Evolutionary conservation across 148 eudicot species (phyloP).

Genomic region (Bassia scoparia): DNA sequence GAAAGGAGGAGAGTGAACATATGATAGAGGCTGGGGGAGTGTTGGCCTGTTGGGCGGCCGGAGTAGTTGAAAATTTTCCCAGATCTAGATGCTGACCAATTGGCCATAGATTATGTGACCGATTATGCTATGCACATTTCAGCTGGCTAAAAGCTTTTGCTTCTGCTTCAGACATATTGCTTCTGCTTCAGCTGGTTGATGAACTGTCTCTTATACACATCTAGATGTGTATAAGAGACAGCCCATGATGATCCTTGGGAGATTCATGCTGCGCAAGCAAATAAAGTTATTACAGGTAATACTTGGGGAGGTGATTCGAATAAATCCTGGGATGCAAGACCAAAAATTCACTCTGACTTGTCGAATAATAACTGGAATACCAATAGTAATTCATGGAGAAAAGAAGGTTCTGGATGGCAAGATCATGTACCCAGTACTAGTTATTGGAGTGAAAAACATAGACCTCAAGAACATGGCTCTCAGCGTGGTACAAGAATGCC

Average conservation of each 20-base stretch:
- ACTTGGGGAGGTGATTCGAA: conserved; percentile 36
- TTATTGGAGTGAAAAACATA: conserved; percentile 11
- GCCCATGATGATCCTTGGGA: conserved; percentile 34
- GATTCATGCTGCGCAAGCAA: conserved; percentile 3
- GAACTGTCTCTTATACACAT: too few relatives aligned
- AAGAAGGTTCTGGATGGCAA: conserved; percentile 30
- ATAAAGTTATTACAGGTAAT: conserved; percentile 22
- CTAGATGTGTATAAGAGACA: too few relatives aligned
- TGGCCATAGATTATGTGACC: too few relatives aligned
- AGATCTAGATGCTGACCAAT: too few relatives aligned
- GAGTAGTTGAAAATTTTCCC: too few relatives aligned
- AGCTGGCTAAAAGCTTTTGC: too few relatives aligned
- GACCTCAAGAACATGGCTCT: conserved; percentile 10
- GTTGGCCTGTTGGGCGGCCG: too few relatives aligned
- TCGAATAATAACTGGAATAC: conserved; percentile 17
- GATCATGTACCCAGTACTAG: conserved; percentile 15
- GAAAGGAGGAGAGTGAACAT: too few relatives aligned
- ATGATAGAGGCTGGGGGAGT: too few relatives aligned
- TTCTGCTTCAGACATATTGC: too few relatives aligned
- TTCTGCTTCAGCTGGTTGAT: too few relatives aligned
- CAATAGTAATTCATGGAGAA: conserved; percentile 27
- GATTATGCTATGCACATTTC: too few relatives aligned
- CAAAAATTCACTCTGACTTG: conserved; percentile 2
- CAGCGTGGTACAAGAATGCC: conserved; percentile 19
- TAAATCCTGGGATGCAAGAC: conserved; percentile 28